Evolutionary conservation across 129 eudicot genomes (phyloP).

Genomic region (Helichrysum umbraculigerum): DNA sequence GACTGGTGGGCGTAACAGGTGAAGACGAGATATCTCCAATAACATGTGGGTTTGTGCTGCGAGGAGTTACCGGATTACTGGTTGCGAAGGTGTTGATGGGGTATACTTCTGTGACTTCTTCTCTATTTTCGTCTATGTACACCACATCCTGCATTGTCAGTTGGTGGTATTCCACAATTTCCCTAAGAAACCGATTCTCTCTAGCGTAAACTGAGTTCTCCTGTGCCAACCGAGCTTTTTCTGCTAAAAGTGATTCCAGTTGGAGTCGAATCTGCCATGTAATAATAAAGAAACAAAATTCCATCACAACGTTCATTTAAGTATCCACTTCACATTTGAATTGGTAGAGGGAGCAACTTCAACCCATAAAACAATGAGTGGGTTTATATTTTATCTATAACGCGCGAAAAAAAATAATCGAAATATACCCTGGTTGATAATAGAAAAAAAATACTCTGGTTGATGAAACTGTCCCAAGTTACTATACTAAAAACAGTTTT

Average conservation of each 20-base stretch:
- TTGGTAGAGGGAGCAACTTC: neutral
- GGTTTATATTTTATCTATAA: neutral
- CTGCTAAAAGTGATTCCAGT: slow-evolving; percentile 87
- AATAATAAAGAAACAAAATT: neutral
- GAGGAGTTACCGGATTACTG: slow-evolving; percentile 34
- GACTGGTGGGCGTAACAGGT: slow-evolving; percentile 18
- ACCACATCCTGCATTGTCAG: slow-evolving; percentile 97
- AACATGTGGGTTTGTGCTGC: slow-evolving; percentile 27
- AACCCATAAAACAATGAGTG: neutral
- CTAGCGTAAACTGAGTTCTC: slow-evolving; percentile 90
- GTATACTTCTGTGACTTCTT: slow-evolving; percentile 89
- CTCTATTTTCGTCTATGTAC: slow-evolving; percentile 76
- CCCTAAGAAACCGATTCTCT: slow-evolving; percentile 92
- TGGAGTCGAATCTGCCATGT: slow-evolving; percentile 80
- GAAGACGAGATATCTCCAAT: slow-evolving; percentile 31
- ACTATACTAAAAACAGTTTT: no score
- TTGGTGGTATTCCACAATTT: slow-evolving; percentile 95
- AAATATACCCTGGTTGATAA: no score
- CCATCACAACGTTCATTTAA: neutral
- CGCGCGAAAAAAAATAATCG: no score
- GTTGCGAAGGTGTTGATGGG: slow-evolving; percentile 50
- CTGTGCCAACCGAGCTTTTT: slow-evolving; percentile 95
- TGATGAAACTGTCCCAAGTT: no score
- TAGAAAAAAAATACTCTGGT: no score
- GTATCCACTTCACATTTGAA: neutral